Base-by-base conservation (phyloP, 768 basidiomycete species). In the Suillus bovinus region DNA sequence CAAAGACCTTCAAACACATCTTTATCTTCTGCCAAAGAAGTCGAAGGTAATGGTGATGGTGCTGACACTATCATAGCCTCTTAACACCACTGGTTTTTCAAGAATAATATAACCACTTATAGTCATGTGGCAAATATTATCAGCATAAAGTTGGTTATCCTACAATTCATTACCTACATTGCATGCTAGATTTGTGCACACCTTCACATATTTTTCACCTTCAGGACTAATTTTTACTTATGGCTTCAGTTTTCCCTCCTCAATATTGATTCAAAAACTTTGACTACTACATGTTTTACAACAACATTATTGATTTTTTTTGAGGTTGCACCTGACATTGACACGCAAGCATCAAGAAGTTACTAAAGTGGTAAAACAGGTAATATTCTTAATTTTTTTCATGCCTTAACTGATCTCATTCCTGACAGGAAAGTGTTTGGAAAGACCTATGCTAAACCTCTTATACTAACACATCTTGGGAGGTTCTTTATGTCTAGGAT, bases 101-200 rank as follows among this genome's bases (percentile, higher is more conserved):
- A 46, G 22, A 44, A 14, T 17, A 17, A 42, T 8, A 8, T 13
- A 13, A 11, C 17, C 4, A 46, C n/a, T 11, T 13, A 17, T n/a
- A 46, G 36, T 11, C 34, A 59, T 8, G 39, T 59, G n/a, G 58
- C 58, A 5, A 16, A 34, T 6, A 29, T 67, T 14, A 53, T 62
- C 6, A 59, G 65, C 6, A 36, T 68, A 11, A 61, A 57, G 6
- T 16, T 29, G 14, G 62, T 70, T 27, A 70, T 50, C 27, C 58
- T 66, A 16, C 56, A 56, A 14, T 39, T 61, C 8, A 60, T 72
- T 33, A 67, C 68, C 8, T 71, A 71, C 49, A 24, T 62, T 7
- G 71, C 65, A 4, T 57, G 66, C 13, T 70, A 70, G 64, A 68
- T 70, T 58, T 20, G 61, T 24, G 20, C n/a, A 5, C 13, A 10